Percentiles rank a stretch among this genome's conserved stretches.
Conservation (phyloP, 805 yeast genomes). For the Metschnikowia koreensis region DNA sequence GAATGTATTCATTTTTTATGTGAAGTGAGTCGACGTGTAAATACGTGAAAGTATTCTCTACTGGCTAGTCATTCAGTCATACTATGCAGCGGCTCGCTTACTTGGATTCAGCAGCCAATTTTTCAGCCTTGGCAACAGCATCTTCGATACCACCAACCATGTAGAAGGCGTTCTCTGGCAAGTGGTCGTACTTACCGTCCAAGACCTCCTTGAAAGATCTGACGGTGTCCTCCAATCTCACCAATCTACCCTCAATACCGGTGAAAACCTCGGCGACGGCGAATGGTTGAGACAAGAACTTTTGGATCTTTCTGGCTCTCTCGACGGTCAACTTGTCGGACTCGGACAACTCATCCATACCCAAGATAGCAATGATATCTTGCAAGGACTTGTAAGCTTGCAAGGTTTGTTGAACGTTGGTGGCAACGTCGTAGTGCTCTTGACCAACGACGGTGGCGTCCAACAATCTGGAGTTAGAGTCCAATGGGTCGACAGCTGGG, state of each 20-base stretch:
- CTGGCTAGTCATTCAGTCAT: conserved; percentile 24
- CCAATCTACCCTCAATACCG: conserved; percentile 98
- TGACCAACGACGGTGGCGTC: conserved; percentile 97
- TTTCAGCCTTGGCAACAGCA: conserved; percentile 97
- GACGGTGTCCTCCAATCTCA: conserved; percentile 93
- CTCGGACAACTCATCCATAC: conserved; percentile 99
- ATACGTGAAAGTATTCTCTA: conserved; percentile 17
- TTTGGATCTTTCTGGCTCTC: conserved; percentile 99
- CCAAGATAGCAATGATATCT: conserved; percentile 99
- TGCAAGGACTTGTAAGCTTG: conserved; percentile 99
- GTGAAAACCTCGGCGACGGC: conserved; percentile 99
- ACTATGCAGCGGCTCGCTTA: conserved; percentile 36
- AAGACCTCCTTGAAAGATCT: conserved; percentile 94
- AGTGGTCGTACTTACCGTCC: conserved; percentile 97
- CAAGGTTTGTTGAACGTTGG: conserved; percentile 94
- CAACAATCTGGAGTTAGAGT: conserved; percentile 97
- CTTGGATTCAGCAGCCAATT: conserved; percentile 91
- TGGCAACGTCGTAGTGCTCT: conserved; percentile 97
- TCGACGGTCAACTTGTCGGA: conserved; percentile 98
- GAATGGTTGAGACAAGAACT: conserved; percentile 99
- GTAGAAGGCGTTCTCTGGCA: conserved; percentile 99
- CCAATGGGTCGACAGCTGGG: conserved; percentile 99
- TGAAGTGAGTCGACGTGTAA: conserved; percentile 17
- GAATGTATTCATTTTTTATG: conserved; percentile 18
- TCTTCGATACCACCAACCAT: conserved; percentile 99